These are phyloP conservation scores for Leccinellum luteum DNA, from an alignment of 768 basidiomycete species.

Conservation along the genomic window DNA sequence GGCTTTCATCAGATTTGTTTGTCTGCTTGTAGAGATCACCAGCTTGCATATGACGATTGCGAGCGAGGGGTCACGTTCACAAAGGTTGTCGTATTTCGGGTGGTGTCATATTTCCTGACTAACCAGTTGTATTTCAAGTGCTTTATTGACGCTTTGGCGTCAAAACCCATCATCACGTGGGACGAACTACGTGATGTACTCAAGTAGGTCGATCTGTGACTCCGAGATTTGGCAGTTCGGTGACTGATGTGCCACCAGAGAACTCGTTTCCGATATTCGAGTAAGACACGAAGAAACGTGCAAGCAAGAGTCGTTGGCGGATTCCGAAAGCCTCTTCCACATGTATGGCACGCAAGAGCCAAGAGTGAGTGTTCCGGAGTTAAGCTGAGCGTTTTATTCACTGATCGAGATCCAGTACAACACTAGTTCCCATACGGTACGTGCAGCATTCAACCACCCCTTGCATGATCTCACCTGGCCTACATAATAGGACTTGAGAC, in stretches of 20 bases:
- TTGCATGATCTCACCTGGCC: constrained; percentile 28
- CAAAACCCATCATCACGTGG: constrained; percentile 17
- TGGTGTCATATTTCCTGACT: background rate
- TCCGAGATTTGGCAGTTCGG: background rate
- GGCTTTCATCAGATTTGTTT: constrained; percentile 20
- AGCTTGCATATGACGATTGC: constrained; percentile 22
- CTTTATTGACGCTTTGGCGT: constrained; percentile 13
- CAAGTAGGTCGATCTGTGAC: constrained; percentile 7
- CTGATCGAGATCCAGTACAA: constrained; percentile 6
- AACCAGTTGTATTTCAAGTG: constrained; percentile 12
- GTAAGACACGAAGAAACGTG: constrained; percentile 7
- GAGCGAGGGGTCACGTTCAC: constrained; percentile 21
- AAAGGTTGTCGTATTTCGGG: constrained; percentile 13
- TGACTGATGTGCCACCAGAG: constrained; percentile 5
- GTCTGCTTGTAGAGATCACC: constrained; percentile 26
- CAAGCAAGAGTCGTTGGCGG: background rate
- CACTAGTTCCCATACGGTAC: constrained; percentile 14
- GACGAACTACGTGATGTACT: constrained; percentile 17
- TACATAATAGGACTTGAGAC: constrained; percentile 15
- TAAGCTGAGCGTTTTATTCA: constrained; percentile 3
- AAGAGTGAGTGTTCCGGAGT: constrained; percentile 13
- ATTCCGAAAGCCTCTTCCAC: no score
- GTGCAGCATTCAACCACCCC: constrained; percentile 14
- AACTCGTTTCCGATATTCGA: constrained; percentile 13
- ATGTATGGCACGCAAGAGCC: constrained; percentile 15